Conservation (phyloP, 108 stramenopile genomes). For the Hondaea fermentalgiana region DNA sequence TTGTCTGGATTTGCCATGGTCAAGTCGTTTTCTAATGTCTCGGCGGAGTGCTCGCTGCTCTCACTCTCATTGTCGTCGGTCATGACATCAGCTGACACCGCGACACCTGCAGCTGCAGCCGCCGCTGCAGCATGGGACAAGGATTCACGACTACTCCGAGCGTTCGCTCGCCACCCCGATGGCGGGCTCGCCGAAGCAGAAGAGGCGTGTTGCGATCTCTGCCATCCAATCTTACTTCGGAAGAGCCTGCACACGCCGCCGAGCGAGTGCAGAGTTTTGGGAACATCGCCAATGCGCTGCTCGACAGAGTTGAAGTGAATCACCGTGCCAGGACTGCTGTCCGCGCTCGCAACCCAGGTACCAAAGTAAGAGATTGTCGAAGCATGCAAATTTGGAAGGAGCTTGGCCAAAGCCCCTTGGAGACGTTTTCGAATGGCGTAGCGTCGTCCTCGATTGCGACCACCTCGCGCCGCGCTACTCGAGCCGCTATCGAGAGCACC, state of each 20-base stretch:
- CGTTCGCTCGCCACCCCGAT: no score
- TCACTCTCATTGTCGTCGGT: no score
- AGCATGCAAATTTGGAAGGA: not conserved
- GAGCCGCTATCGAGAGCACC: not conserved
- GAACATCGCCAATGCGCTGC: not conserved
- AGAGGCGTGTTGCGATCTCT: no score
- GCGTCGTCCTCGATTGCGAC: not conserved
- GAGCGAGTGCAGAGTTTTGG: not conserved
- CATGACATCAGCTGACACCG: no score
- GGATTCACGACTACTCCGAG: no score
- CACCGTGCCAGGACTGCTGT: not conserved
- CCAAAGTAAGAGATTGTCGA: not conserved
- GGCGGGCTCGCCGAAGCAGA: no score
- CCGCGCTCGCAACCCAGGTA: not conserved
- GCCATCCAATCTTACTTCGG: not conserved
- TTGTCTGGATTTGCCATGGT: not conserved
- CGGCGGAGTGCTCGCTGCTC: not conserved
- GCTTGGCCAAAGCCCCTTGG: not conserved
- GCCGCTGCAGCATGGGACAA: no score
- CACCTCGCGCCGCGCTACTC: not conserved
- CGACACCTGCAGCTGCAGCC: no score
- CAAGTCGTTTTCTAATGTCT: not conserved
- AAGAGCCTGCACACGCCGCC: not conserved
- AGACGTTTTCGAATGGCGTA: not conserved
- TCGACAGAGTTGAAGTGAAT: constrained; percentile 13